Percentiles rank a stretch among this genome's conserved stretches.
Evolutionary conservation across 352 stramenopile genomes (phyloP).

Genomic region (Phytophthora pluvialis): DNA sequence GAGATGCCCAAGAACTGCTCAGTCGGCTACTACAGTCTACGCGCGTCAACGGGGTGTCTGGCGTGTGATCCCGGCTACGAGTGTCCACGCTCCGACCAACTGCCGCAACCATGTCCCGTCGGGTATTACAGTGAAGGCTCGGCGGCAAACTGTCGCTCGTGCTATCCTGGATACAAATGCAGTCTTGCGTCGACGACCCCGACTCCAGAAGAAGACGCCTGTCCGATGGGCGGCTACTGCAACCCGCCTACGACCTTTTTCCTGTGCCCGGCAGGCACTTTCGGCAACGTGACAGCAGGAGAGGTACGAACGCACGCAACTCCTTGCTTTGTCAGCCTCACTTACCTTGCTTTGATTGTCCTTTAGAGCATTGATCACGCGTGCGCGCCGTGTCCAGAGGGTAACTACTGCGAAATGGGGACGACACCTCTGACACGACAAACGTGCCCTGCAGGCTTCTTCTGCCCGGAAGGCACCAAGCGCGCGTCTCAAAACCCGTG

Average conservation of each 20-base stretch:
- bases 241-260: slow-evolving; percentile 88
- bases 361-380: slow-evolving; percentile 79
- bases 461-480: slow-evolving; percentile 76
- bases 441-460: slow-evolving; percentile 67
- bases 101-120: slow-evolving; percentile 82
- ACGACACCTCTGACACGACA: slow-evolving; percentile 69
- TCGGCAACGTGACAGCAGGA: slow-evolving; percentile 82
- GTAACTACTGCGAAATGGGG: slow-evolving; percentile 83
- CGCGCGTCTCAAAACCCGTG: slow-evolving; percentile 79
- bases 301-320: slow-evolving; percentile 45
- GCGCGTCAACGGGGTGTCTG: slow-evolving; percentile 68
- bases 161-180: slow-evolving; percentile 81
- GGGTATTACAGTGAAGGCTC: slow-evolving; percentile 88
- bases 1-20: slow-evolving; percentile 75
- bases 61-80: slow-evolving; percentile 85
- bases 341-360: slow-evolving; percentile 4
- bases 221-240: slow-evolving; percentile 89
- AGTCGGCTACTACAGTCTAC: slow-evolving; percentile 81
- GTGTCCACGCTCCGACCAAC: slow-evolving; percentile 73
- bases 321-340: not conserved
- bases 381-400: slow-evolving; percentile 74
- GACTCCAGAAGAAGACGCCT: slow-evolving; percentile 86
- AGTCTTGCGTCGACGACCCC: slow-evolving; percentile 77
- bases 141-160: slow-evolving; percentile 68
- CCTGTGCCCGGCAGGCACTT: slow-evolving; percentile 87